Evolutionary conservation across 148 eudicot species (phyloP).

Genomic region (Fagopyrum tataricum): DNA sequence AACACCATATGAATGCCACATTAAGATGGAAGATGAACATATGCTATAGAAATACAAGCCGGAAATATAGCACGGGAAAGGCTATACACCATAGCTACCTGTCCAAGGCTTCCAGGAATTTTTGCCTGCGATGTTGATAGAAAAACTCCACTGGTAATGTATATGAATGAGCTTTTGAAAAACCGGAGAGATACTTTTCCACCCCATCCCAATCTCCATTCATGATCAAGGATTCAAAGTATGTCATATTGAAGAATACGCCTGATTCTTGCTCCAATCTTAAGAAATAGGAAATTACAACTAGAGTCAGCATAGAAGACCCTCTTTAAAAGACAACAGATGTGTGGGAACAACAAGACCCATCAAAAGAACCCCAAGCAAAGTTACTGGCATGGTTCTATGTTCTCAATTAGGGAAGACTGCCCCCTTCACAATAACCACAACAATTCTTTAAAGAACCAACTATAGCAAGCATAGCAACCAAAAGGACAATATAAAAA

Average conservation of each 20-base stretch:
- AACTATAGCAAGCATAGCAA: no score
- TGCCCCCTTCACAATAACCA: no score
- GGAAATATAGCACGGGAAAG: neutral
- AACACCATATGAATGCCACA: neutral
- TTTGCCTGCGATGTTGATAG: constrained; percentile 93
- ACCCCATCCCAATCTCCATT: constrained; percentile 95
- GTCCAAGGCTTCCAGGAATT: constrained; percentile 93
- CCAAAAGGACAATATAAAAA: no score
- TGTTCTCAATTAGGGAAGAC: no score
- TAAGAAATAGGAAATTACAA: constrained; percentile 10
- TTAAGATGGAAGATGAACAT: neutral
- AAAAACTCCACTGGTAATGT: constrained; percentile 91
- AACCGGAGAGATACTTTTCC: constrained; percentile 84
- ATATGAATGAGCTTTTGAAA: constrained; percentile 92
- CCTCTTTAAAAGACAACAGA: no score
- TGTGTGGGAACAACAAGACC: no score
- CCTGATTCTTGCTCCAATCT: constrained; percentile 98
- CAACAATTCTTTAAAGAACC: no score
- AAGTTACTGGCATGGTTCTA: no score
- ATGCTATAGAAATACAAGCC: no score
- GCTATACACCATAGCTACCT: constrained; percentile 19
- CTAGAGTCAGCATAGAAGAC: constrained; percentile 7
- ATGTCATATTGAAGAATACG: constrained; percentile 76
- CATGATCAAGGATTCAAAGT: constrained; percentile 83
- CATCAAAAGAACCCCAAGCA: no score